Evolutionary conservation across 805 yeast genomes (phyloP), one percentile per base, ranked within the genome.

Genomic region (Yarrowia porcina): DNA sequence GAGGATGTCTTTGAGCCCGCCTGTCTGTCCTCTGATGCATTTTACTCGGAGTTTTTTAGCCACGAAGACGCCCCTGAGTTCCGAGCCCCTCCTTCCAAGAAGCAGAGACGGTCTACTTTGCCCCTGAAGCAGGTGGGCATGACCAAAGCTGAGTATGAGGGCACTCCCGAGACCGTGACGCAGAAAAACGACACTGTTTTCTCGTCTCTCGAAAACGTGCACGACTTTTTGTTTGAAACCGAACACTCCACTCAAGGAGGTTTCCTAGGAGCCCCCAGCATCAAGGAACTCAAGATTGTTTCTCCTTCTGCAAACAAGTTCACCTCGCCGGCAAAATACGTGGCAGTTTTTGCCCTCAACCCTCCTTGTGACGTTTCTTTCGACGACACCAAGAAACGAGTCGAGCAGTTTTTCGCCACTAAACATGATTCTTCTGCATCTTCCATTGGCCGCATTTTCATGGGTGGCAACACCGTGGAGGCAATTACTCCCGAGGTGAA

Each of bases 261-360:
- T 1, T 52, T 35, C 44, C 33, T 52, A 0, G 59, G 59, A 52
- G 59, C 59, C 30, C 59, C 59, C 33, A 25, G 44, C 44, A 13
- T 52, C 59, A 33, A 36, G 28, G 59, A 52, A 17, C 12, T 52
- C 32, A 52, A 52, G 59, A 25, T 52, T 7, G 59, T 52, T n/a
- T 30, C 44, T 5, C 59, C 59, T 13, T 25, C 33, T 1, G 38
- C 44, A 17, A 17, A 15, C 44, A 52, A 52, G 44, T 52, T 52
- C 59, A 52, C 59, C 13, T 52, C 59, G 13, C 59, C 59, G 2
- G 59, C 59, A 9, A 52, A 36, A 17, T 52, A 52, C 44, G 59
- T 52, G 23, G 44, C 44, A 11, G 59, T 52, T 4, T 52, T 52
- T n/a, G 59, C 59, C 5, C 25, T 52, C 20, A 52, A 52, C 18